Percentiles rank a stretch among this genome's conserved stretches.
These are phyloP conservation scores for Lophiostoma macrostomum DNA, from an alignment of 495 filamentous ascomycete genomes.

Conservation along the genomic window DNA sequence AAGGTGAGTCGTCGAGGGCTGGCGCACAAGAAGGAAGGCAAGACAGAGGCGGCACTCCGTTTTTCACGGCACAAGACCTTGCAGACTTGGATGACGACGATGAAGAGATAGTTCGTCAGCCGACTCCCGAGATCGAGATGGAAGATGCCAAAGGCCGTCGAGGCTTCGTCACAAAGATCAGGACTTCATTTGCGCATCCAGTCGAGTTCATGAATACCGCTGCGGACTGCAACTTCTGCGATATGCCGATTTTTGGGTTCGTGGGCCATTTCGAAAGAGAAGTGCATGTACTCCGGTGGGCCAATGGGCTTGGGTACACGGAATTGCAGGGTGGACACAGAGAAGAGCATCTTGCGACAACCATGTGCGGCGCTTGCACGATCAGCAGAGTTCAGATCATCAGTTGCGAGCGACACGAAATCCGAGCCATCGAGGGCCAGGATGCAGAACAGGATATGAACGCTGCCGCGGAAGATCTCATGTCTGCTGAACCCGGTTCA, in stretches of 20 bases:
- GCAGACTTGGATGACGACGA: not conserved
- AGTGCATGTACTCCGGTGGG: conserved; percentile 21
- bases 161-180: conserved; percentile 10
- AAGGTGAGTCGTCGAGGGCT: not conserved
- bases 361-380: conserved; percentile 17
- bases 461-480: not conserved
- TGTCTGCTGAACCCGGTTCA: not conserved
- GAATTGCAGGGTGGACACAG: conserved; percentile 24
- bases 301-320: conserved; percentile 18
- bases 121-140: conserved; percentile 14
- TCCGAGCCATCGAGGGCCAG: not conserved
- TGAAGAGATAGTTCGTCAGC: not conserved
- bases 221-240: conserved; percentile 21
- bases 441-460: not conserved
- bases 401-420: conserved; percentile 1
- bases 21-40: not conserved
- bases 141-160: conserved; percentile 10
- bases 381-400: conserved; percentile 7
- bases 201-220: conserved; percentile 4
- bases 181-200: conserved; percentile 24
- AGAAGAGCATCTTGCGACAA: not conserved
- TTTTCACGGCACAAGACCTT: not conserved
- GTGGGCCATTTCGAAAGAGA: conserved; percentile 11
- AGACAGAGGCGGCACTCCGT: not conserved
- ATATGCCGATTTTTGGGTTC: conserved; percentile 12